Evolutionary conservation across 495 filamentous ascomycete species (phyloP).

Genomic region (Stereocaulon alpinum): DNA sequence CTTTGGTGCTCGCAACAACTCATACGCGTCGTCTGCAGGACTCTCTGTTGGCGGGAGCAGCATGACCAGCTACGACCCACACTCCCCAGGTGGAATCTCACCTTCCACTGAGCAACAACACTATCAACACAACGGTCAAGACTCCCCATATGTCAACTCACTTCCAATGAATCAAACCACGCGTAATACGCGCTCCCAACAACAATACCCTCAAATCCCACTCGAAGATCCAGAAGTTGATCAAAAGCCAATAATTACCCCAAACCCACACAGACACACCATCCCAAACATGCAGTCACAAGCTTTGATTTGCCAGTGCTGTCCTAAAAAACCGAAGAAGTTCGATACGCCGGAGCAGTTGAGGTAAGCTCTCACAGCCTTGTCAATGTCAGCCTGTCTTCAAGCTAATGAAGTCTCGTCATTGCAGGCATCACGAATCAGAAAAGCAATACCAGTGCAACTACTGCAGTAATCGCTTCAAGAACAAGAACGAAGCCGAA

Average conservation of each 20-base stretch:
- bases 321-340: slow-evolving; percentile 97
- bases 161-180: slow-evolving; percentile 53
- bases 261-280: slow-evolving; percentile 20
- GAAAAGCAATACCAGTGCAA: slow-evolving; percentile 94
- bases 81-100: slow-evolving; percentile 64
- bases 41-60: slow-evolving; percentile 60
- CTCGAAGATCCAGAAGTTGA: slow-evolving; percentile 29
- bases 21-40: slow-evolving; percentile 56
- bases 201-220: slow-evolving; percentile 35
- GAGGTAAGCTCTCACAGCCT: slow-evolving; percentile 48
- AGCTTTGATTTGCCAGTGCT: slow-evolving; percentile 85
- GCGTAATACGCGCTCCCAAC: slow-evolving; percentile 38
- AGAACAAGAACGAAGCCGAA: slow-evolving; percentile 99
- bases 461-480: slow-evolving; percentile 92
- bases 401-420: slow-evolving; percentile 11
- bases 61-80: slow-evolving; percentile 60
- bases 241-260: slow-evolving; percentile 24
- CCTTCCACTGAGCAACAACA: slow-evolving; percentile 47
- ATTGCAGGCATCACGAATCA: slow-evolving; percentile 60
- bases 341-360: slow-evolving; percentile 82
- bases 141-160: slow-evolving; percentile 50
- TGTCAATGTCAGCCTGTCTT: neutral
- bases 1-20: slow-evolving; percentile 57
- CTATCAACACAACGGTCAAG: slow-evolving; percentile 32
- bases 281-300: slow-evolving; percentile 32